Evolutionary conservation across 768 basidiomycete species (phyloP), one percentile per base, ranked within the genome.

Genomic region (Crassisporium funariophilum): DNA sequence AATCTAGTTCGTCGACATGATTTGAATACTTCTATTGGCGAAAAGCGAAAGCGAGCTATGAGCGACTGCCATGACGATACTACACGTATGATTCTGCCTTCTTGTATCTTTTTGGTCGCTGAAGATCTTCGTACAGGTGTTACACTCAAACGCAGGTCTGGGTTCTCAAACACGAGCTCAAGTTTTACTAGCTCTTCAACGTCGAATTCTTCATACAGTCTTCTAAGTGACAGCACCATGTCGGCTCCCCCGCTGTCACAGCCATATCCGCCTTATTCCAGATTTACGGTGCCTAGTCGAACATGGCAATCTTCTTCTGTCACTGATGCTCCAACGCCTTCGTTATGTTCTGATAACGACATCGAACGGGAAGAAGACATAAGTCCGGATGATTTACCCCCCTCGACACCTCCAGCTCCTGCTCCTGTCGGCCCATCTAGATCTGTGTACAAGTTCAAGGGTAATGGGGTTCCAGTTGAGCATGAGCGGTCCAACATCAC

Each of bases 341-440:
- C 86, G 0, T 69, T 90, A 12, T 85, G 80, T 56, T 89, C 88
- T 3, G 88, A 90, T 58, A 84, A 86, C 47, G 85, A 72, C 15
- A 44, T 53, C 23, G 71, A 83, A 29, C 66, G 67, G 40, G 76
- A 76, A 12, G 73, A 79, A 23, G 77, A 77, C 24, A 69, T 65
- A 1, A 73, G 71, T 41, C 71, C 71, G 4, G 77, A 81, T 29
- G 81, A 82, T 37, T 63, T 66, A 4, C 73, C 72, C 3, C 77
- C 75, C 1, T 77, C 77, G 5, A 83, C 83, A 2, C 83, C 84
- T 34, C 78, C 67, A 47, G 41, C 52, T 27, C 44, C 37, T 27
- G 16, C 25, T 12, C 43, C 42, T 17, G 36, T 46, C 13, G 55
- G 57, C 13, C 59, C 60, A 3, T 63, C 62, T 15, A 50, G 60